Percentiles rank a stretch among this genome's conserved stretches.
Evolutionary conservation across 805 yeast species (phyloP).

Genomic region (Yarrowia keelungensis): DNA sequence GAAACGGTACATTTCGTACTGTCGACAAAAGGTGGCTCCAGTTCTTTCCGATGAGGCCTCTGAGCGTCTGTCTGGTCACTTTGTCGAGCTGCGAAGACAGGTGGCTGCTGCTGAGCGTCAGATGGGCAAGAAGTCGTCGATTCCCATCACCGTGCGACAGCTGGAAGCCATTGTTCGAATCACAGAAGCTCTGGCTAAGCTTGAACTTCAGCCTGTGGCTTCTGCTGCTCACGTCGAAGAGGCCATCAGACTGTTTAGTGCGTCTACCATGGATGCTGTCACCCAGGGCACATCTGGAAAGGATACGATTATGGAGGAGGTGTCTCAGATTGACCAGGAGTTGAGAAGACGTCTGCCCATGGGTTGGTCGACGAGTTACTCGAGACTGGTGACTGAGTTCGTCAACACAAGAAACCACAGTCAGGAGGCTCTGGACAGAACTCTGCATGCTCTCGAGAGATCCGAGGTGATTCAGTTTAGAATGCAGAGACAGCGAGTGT

Average conservation of each 20-base stretch:
- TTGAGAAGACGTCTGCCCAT: constrained; percentile 89
- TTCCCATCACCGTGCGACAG: constrained; percentile 97
- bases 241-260: constrained; percentile 90
- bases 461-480: constrained; percentile 87
- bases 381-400: constrained; percentile 82
- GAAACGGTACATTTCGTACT: constrained; percentile 91
- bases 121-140: constrained; percentile 87
- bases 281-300: constrained; percentile 62
- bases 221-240: constrained; percentile 91
- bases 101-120: constrained; percentile 81
- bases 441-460: constrained; percentile 79
- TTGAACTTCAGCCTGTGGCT: constrained; percentile 82
- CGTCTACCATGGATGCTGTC: constrained; percentile 97
- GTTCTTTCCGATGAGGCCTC: constrained; percentile 87
- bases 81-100: constrained; percentile 85
- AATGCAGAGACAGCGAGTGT: constrained; percentile 82
- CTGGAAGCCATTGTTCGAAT: constrained; percentile 96
- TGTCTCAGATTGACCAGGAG: constrained; percentile 80
- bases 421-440: constrained; percentile 79
- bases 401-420: constrained; percentile 55
- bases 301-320: constrained; percentile 71
- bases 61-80: constrained; percentile 87
- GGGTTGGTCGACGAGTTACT: constrained; percentile 93
- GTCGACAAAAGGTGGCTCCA: constrained; percentile 92
- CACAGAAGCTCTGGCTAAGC: constrained; percentile 89